Conservation (phyloP, 495 filamentous ascomycete species). For the Evernia prunastri region DNA sequence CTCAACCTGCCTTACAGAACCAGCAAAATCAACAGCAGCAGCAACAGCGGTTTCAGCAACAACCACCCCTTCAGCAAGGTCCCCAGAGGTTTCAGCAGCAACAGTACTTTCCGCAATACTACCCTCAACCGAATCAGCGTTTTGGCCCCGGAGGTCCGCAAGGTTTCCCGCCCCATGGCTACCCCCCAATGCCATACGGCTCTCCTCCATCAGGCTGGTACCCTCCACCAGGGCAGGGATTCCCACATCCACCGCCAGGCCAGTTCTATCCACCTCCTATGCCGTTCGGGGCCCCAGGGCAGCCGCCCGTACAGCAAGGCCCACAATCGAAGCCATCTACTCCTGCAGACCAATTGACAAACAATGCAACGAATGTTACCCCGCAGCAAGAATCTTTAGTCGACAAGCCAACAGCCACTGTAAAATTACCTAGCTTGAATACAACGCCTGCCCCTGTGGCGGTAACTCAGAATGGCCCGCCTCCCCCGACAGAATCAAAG, state of each 20-base stretch:
- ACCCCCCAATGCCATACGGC: constrained; percentile 56
- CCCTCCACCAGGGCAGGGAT: constrained; percentile 72
- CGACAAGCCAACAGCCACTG: constrained; percentile 27
- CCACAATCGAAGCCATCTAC: constrained; percentile 30
- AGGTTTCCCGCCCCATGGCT: constrained; percentile 58
- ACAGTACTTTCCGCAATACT: constrained; percentile 43
- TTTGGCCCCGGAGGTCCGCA: constrained; percentile 42
- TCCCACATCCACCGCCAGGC: constrained; percentile 53
- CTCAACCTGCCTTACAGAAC: constrained; percentile 17
- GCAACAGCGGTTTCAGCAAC: constrained; percentile 45
- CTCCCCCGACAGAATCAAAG: constrained; percentile 62
- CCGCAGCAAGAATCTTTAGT: constrained; percentile 33
- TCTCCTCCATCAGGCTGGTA: constrained; percentile 71
- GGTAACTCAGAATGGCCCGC: constrained; percentile 37
- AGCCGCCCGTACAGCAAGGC: constrained; percentile 34
- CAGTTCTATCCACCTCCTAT: constrained; percentile 48
- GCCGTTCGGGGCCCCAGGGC: constrained; percentile 47
- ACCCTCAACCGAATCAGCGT: constrained; percentile 40
- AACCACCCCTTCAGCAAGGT: constrained; percentile 38
- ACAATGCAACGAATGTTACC: constrained; percentile 17
- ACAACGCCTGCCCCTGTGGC: constrained; percentile 34
- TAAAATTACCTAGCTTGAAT: constrained; percentile 24
- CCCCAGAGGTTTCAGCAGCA: constrained; percentile 46
- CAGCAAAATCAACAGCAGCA: constrained; percentile 26
- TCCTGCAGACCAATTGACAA: constrained; percentile 31